A percentile compares a stretch with the other conserved stretches of the same genome.
phyloP scores from a whole-genome alignment of 257 asterid species.

The Solanum ahanhuiri region DNA sequence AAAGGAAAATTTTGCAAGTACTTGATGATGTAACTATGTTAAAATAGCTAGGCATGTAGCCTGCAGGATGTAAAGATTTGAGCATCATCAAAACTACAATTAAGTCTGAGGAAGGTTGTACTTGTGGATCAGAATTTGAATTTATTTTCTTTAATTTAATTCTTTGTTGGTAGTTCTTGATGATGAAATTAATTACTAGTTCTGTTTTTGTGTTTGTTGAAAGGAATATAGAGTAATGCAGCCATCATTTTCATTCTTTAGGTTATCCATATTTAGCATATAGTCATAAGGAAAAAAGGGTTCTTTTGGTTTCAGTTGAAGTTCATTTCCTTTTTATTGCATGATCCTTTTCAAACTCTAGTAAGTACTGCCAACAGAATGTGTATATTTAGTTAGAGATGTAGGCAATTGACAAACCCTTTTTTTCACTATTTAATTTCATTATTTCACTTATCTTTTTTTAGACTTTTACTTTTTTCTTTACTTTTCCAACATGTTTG shows the following conservation, averaged over 20 bases:
- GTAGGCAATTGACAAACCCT: background rate
- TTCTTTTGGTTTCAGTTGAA: constrained; percentile 19
- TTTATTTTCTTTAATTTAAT: background rate
- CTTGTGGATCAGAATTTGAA: background rate
- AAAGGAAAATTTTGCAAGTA: background rate
- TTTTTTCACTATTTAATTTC: background rate
- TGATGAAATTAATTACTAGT: background rate
- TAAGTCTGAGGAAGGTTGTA: background rate
- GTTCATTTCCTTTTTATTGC: constrained; percentile 18
- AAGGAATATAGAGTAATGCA: constrained; percentile 4
- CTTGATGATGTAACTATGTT: background rate
- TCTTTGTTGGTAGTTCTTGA: background rate
- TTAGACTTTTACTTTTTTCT: background rate
- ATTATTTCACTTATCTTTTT: background rate
- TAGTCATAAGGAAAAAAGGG: constrained; percentile 22
- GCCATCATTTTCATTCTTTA: background rate
- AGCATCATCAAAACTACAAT: background rate
- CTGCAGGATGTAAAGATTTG: background rate
- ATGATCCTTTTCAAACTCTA: constrained; percentile 4
- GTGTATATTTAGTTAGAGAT: background rate
- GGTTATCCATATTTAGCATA: constrained; percentile 8
- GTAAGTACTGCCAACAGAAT: constrained; percentile 4
- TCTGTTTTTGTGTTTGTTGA: background rate
- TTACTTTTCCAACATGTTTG: background rate
- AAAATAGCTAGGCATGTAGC: background rate